Percentiles rank a stretch among this genome's conserved stretches.
phyloP scores from a whole-genome alignment of 495 filamentous ascomycete species.

The Aspergillus sclerotioniger region DNA sequence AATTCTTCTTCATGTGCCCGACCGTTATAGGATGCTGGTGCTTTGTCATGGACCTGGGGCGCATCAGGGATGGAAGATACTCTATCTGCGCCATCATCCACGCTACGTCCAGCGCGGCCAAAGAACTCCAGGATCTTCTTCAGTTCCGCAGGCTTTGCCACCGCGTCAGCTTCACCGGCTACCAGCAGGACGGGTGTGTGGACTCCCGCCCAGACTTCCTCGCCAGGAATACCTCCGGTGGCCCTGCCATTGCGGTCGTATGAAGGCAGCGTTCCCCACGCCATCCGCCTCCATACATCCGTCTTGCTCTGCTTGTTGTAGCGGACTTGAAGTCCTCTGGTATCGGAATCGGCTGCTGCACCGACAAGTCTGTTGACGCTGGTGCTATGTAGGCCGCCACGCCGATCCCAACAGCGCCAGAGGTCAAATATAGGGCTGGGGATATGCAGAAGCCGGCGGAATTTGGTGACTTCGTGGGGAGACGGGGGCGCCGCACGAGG shows the following conservation, averaged over 20 bases:
- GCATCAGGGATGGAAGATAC: conserved; percentile 47
- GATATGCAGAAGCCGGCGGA: conserved; percentile 59
- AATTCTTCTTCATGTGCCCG: conserved; percentile 28
- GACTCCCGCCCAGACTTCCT: conserved; percentile 71
- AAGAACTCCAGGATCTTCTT: conserved; percentile 65
- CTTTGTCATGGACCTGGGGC: conserved; percentile 33
- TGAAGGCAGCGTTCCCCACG: conserved; percentile 62
- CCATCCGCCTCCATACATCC: conserved; percentile 81
- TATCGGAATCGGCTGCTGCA: conserved; percentile 65
- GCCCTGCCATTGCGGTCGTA: conserved; percentile 46
- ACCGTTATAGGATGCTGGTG: conserved; percentile 9
- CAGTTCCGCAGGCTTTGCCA: conserved; percentile 70
- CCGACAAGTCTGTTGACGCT: conserved; percentile 84
- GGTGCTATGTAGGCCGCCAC: conserved; percentile 71
- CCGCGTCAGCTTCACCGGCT: conserved; percentile 70
- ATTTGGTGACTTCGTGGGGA: conserved; percentile 47
- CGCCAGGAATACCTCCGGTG: conserved; percentile 65
- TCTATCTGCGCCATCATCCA: conserved; percentile 35
- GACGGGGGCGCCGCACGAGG: conserved; percentile 64
- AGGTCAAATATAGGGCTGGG: conserved; percentile 73
- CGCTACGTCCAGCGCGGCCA: conserved; percentile 30
- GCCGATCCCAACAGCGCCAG: conserved; percentile 75
- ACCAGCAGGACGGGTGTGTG: conserved; percentile 72
- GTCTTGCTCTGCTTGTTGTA: conserved; percentile 84
- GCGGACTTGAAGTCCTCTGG: conserved; percentile 71